Evolutionary conservation across 208 protist species (phyloP).

Genomic region (Balamuthia mandrillaris): DNA sequence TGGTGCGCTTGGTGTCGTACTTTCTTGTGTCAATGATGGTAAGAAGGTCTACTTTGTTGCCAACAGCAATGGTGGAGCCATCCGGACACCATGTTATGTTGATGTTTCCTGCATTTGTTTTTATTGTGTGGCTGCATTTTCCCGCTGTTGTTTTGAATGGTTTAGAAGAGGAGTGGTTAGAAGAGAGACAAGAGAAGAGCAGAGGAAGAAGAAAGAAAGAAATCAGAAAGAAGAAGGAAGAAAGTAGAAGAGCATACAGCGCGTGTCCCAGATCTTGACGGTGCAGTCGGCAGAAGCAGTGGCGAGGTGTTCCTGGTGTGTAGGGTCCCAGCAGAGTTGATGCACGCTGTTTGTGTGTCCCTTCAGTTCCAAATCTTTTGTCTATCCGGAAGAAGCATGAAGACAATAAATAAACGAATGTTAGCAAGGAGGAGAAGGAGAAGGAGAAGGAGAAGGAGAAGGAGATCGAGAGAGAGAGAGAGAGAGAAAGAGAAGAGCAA

Average conservation of each 20-base stretch:
- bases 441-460: too few relatives aligned
- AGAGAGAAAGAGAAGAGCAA: too few relatives aligned
- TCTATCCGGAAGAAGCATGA: too few relatives aligned
- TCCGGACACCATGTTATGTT: constrained; percentile 61
- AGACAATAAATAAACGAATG: too few relatives aligned
- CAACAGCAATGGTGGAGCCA: constrained; percentile 53
- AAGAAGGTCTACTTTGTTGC: constrained; percentile 55
- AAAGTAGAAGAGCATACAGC: neutral
- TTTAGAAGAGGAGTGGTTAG: neutral
- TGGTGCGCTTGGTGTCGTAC: constrained; percentile 31
- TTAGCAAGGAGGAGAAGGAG: too few relatives aligned
- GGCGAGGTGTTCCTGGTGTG: constrained; percentile 39
- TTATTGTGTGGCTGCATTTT: constrained; percentile 34
- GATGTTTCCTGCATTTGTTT: constrained; percentile 57
- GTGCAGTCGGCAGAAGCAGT: constrained; percentile 61
- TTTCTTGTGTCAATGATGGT: constrained; percentile 52
- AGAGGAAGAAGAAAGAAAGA: neutral
- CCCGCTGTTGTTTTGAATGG: too few relatives aligned
- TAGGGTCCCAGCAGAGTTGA: constrained; percentile 55
- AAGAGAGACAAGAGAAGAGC: neutral
- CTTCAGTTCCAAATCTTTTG: constrained; percentile 46
- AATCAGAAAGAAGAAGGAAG: neutral
- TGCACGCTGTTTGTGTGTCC: constrained; percentile 51
- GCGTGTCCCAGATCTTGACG: constrained; percentile 57
- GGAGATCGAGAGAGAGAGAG: too few relatives aligned